A percentile compares a stretch with the other conserved stretches of the same genome.
phyloP scores from a whole-genome alignment of 768 basidiomycete genomes.

The Coprinopsis marcescibilis region DNA sequence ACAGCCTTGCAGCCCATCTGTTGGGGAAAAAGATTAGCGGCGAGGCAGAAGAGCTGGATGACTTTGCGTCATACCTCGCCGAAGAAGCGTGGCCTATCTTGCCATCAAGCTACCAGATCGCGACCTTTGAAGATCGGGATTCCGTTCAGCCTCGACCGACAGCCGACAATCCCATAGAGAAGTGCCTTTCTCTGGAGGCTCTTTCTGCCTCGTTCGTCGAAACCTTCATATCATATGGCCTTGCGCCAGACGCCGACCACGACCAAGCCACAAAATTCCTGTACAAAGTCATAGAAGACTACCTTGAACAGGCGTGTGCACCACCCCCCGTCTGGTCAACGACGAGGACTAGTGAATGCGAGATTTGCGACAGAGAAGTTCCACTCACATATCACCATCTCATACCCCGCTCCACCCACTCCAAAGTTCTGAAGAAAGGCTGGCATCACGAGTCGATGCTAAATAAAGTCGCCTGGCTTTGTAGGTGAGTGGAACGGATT shows the following conservation, averaged over 20 bases:
- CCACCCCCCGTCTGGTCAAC: slow-evolving; percentile 48
- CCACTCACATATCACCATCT: slow-evolving; percentile 59
- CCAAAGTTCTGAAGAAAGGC: slow-evolving; percentile 49
- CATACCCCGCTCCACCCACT: slow-evolving; percentile 48
- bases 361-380: slow-evolving; percentile 53
- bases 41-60: slow-evolving; percentile 37
- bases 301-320: slow-evolving; percentile 39
- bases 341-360: slow-evolving; percentile 49
- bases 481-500: slow-evolving; percentile 30
- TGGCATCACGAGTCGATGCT: slow-evolving; percentile 51
- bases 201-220: slow-evolving; percentile 40
- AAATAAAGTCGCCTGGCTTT: slow-evolving; percentile 58
- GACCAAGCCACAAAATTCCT: slow-evolving; percentile 38
- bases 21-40: slow-evolving; percentile 17
- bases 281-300: slow-evolving; percentile 33
- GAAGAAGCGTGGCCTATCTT: slow-evolving; percentile 43
- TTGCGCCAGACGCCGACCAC: slow-evolving; percentile 27
- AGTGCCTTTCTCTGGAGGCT: slow-evolving; percentile 33
- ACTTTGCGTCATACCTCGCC: slow-evolving; percentile 49
- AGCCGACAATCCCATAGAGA: too few species aligned
- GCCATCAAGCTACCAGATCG: slow-evolving; percentile 27
- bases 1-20: slow-evolving; percentile 25
- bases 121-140: slow-evolving; percentile 32
- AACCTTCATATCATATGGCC: slow-evolving; percentile 44
- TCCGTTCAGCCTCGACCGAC: slow-evolving; percentile 21